Evolutionary conservation across 768 basidiomycete genomes (phyloP).

Genomic region (Pulveroboletus sp.): DNA sequence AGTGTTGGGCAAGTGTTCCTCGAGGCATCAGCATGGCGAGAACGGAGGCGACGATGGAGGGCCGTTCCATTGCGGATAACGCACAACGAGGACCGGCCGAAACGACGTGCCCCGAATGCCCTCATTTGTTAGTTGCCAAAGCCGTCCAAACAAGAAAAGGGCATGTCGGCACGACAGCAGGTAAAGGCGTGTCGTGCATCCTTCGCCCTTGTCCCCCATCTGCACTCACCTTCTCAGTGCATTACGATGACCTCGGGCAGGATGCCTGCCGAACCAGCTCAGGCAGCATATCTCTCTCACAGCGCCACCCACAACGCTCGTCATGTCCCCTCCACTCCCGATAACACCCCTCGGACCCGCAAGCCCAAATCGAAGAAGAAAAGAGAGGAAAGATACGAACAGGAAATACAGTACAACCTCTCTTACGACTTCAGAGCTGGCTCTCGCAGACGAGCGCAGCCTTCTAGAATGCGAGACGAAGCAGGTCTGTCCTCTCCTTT

Average conservation of each 20-base stretch:
- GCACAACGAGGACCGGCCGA: slow-evolving; percentile 24
- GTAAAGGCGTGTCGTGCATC: slow-evolving; percentile 34
- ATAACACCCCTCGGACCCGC: slow-evolving; percentile 43
- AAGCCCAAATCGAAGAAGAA: slow-evolving; percentile 39
- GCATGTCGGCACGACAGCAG: slow-evolving; percentile 32
- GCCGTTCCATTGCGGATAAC: slow-evolving; percentile 19
- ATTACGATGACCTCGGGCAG: slow-evolving; percentile 34
- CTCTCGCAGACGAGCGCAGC: slow-evolving; percentile 23
- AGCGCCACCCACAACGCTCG: slow-evolving; percentile 51
- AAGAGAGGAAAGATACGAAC: slow-evolving; percentile 42
- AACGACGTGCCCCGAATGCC: slow-evolving; percentile 10
- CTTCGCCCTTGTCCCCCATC: slow-evolving; percentile 36
- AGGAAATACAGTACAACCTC: slow-evolving; percentile 36
- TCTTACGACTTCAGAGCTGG: slow-evolving; percentile 29
- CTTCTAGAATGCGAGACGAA: slow-evolving; percentile 29
- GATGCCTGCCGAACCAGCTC: slow-evolving; percentile 28
- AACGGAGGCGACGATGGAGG: slow-evolving; percentile 7
- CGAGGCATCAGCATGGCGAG: slow-evolving; percentile 27
- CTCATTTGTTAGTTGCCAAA: slow-evolving; percentile 27
- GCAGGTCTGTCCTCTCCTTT: slow-evolving; percentile 22
- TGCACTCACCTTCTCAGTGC: slow-evolving; percentile 31
- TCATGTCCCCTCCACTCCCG: slow-evolving; percentile 44
- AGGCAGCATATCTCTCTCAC: slow-evolving; percentile 51
- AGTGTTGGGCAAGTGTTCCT: slow-evolving; percentile 24
- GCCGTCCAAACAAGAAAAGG: slow-evolving; percentile 28